A percentile compares a stretch with the other conserved stretches of the same genome.
These are phyloP conservation scores for Phytomonas sp. DNA, from an alignment of 208 protist species.

Conservation along the genomic window DNA sequence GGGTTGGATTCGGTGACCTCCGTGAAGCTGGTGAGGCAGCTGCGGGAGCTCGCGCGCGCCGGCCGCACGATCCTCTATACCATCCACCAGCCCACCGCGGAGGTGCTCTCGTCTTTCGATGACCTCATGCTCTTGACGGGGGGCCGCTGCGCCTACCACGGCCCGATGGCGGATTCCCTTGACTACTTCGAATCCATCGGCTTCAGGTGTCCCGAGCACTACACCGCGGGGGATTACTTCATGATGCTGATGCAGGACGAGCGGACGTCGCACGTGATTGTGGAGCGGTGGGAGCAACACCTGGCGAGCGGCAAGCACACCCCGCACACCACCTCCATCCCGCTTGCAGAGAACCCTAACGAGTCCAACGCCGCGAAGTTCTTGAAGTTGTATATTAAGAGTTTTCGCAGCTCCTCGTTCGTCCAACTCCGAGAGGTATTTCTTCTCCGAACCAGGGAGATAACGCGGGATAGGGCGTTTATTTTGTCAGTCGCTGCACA, in stretches of 20 bases:
- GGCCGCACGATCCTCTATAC: conserved; percentile 79
- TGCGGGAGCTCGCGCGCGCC: conserved; percentile 72
- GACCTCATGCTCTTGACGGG: conserved; percentile 70
- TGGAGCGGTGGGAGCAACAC: conserved; percentile 61
- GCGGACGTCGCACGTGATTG: conserved; percentile 31
- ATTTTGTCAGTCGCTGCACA: conserved; percentile 33
- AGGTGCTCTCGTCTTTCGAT: conserved; percentile 83
- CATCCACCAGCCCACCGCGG: conserved; percentile 77
- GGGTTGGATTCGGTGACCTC: conserved; percentile 83
- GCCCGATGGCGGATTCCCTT: conserved; percentile 51
- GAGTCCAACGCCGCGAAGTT: conserved; percentile 30
- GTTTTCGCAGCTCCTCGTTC: conserved; percentile 29
- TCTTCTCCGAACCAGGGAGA: conserved; percentile 21
- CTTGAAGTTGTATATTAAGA: conserved; percentile 39
- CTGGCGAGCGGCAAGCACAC: conserved; percentile 37
- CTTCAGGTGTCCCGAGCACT: conserved; percentile 46
- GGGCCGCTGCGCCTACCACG: conserved; percentile 78
- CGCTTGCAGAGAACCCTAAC: conserved; percentile 22
- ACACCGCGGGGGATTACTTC: conserved; percentile 86
- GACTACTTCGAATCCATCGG: conserved; percentile 80
- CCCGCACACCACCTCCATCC: conserved; percentile 42
- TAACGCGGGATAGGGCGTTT: conserved; percentile 36
- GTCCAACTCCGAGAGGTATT: conserved; percentile 54
- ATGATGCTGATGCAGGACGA: conserved; percentile 75
- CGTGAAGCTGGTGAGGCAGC: conserved; percentile 59